A percentile compares a stretch with the other conserved stretches of the same genome.
Conservation (phyloP, 495 filamentous ascomycete species). For the Penicillium crystallinum region DNA sequence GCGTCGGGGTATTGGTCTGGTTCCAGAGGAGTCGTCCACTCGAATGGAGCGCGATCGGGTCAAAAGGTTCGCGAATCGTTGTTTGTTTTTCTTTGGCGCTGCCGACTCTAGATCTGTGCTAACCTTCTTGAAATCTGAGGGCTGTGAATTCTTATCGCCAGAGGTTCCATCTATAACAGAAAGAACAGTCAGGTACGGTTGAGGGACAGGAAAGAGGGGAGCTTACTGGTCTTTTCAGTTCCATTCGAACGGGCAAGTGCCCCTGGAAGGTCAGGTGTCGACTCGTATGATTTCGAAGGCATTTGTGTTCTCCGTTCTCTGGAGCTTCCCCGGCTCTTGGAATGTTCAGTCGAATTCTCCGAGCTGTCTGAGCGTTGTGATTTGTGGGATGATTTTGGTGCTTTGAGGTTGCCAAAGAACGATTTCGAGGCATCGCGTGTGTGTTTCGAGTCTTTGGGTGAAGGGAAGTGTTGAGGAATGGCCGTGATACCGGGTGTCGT, state of each 20-base stretch:
- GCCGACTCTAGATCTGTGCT: conserved; percentile 27
- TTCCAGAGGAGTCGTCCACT: conserved; percentile 39
- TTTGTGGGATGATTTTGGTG: conserved; percentile 49
- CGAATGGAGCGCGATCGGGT: conserved; percentile 66
- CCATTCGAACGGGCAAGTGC: conserved; percentile 26
- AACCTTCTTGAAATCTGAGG: conserved; percentile 24
- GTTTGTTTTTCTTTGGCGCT: conserved; percentile 41
- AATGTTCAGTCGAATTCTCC: conserved; percentile 32
- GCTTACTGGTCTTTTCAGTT: conserved; percentile 30
- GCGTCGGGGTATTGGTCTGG: conserved; percentile 32
- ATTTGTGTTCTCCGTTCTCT: conserved; percentile 36
- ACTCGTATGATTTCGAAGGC: conserved; percentile 33
- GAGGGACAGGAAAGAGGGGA: background rate
- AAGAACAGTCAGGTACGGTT: conserved; percentile 7
- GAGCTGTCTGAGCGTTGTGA: conserved; percentile 40
- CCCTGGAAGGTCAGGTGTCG: conserved; percentile 38
- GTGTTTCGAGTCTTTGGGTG: conserved; percentile 45
- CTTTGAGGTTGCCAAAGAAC: conserved; percentile 54
- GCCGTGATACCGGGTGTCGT: conserved; percentile 48
- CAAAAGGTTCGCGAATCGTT: conserved; percentile 53
- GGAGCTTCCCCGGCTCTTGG: conserved; percentile 42
- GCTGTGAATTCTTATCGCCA: conserved; percentile 22
- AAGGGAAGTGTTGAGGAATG: conserved; percentile 50
- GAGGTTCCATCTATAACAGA: conserved; percentile 11
- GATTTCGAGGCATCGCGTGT: conserved; percentile 50